Evolutionary conservation across 1,284 basidiomycete species (phyloP).

Genomic region (Pseudozyma sp.): DNA sequence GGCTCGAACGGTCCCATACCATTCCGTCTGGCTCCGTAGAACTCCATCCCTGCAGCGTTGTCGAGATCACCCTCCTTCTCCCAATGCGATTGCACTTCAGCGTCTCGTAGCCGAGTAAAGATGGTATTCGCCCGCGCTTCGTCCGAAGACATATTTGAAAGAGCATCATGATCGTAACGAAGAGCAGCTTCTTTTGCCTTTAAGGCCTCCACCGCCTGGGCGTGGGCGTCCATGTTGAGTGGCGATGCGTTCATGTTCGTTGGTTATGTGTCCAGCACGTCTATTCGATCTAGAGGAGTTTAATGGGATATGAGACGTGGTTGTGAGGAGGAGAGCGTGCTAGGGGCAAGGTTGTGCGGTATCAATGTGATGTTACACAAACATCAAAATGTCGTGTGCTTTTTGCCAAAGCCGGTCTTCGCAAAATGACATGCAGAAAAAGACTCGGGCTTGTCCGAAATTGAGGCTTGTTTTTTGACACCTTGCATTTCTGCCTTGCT

Average conservation of each 20-base stretch:
- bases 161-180: constrained; percentile 47
- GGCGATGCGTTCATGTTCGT: constrained; percentile 1
- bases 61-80: constrained; percentile 36
- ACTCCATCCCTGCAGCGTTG: constrained; percentile 45
- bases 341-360: too few relatives aligned
- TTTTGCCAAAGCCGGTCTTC: constrained; percentile 11
- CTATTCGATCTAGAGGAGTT: neutral
- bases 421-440: neutral
- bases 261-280: neutral
- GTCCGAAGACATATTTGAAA: constrained; percentile 18
- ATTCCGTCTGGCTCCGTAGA: constrained; percentile 33
- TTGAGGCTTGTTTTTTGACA: neutral
- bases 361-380: too few relatives aligned
- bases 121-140: constrained; percentile 31
- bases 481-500: neutral
- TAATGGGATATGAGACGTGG: neutral
- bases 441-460: constrained; percentile 24
- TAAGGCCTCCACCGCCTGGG: constrained; percentile 20
- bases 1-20: constrained; percentile 23
- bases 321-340: neutral
- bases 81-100: constrained; percentile 32
- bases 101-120: constrained; percentile 24
- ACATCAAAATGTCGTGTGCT: neutral
- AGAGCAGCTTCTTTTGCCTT: constrained; percentile 29
- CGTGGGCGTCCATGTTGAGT: constrained; percentile 13